phyloP scores from a whole-genome alignment of 495 filamentous ascomycete species.

The Daldinia caldariorum region DNA sequence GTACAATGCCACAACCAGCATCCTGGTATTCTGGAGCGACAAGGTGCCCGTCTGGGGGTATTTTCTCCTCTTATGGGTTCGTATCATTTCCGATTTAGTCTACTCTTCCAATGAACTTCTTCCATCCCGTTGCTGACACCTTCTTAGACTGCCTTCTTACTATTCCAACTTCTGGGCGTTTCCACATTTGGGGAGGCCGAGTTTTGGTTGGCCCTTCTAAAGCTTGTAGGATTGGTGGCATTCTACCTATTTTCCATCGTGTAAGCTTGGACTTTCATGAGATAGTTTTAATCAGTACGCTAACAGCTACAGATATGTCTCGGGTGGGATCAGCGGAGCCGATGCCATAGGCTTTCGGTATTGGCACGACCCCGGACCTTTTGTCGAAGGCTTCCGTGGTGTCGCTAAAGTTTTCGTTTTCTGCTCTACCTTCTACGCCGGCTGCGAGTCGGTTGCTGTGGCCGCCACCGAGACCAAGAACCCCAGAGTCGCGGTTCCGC shows the following conservation, averaged over 20 bases:
- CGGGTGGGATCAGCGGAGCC: constrained; percentile 60
- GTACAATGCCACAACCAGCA: constrained; percentile 67
- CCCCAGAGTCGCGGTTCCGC: constrained; percentile 72
- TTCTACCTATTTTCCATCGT: constrained; percentile 77
- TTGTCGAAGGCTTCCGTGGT: constrained; percentile 71
- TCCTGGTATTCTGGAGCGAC: constrained; percentile 67
- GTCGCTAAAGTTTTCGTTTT: constrained; percentile 69
- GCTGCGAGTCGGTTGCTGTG: constrained; percentile 78
- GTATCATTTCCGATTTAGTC: constrained; percentile 39
- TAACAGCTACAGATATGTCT: constrained; percentile 56
- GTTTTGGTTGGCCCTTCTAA: constrained; percentile 70
- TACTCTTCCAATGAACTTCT: background rate
- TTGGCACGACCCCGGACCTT: constrained; percentile 76
- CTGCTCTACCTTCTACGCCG: constrained; percentile 77
- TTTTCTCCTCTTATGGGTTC: constrained; percentile 72
- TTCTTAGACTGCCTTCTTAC: constrained; percentile 52
- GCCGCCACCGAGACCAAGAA: constrained; percentile 80
- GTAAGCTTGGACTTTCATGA: constrained; percentile 35
- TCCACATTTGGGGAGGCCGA: constrained; percentile 70
- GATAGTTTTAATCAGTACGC: background rate
- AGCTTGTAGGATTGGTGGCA: constrained; percentile 72
- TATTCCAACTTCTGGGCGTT: constrained; percentile 59
- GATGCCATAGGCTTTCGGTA: constrained; percentile 67
- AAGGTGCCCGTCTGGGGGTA: constrained; percentile 63
- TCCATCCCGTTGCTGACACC: constrained; percentile 26